Evolutionary conservation across 2,329 filamentous ascomycete species (phyloP).

Genomic region (Beauveria scarabaeidicola): DNA sequence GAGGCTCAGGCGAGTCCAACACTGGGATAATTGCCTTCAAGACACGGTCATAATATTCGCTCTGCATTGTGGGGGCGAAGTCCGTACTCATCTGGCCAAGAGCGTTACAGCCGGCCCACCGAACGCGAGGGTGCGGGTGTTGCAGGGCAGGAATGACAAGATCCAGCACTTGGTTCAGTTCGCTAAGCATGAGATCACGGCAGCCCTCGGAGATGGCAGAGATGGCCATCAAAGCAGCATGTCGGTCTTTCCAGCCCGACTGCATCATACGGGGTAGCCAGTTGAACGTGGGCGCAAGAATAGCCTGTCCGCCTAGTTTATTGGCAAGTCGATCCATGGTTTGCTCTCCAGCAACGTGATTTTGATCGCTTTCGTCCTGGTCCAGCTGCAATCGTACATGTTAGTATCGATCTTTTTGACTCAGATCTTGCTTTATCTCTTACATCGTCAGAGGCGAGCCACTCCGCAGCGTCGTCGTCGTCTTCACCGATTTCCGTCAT

Average conservation of each 20-base stretch:
- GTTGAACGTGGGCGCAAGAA: conserved; percentile 86
- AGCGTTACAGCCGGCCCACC: conserved; percentile 96
- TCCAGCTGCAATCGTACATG: conserved; percentile 55
- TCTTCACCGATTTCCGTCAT: conserved; percentile 97
- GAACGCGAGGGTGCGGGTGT: conserved; percentile 85
- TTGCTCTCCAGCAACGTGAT: conserved; percentile 96
- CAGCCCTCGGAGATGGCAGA: conserved; percentile 98
- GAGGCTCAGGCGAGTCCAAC: conserved; percentile 77
- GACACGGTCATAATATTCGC: conserved; percentile 82
- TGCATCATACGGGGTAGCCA: conserved; percentile 98
- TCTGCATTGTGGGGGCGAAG: conserved; percentile 96
- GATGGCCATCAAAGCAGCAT: conserved; percentile 96
- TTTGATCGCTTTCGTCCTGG: conserved; percentile 89
- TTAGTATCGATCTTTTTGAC: not conserved
- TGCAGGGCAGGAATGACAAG: conserved; percentile 87
- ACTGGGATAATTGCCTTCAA: conserved; percentile 89
- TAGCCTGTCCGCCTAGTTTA: conserved; percentile 89
- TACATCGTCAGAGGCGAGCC: conserved; percentile 87
- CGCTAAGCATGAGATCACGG: conserved; percentile 88
- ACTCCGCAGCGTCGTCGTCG: conserved; percentile 89
- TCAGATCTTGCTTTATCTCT: conserved; percentile 24
- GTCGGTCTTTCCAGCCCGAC: conserved; percentile 90
- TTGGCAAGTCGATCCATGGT: conserved; percentile 97
- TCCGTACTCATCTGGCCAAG: conserved; percentile 99
- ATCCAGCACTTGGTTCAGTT: conserved; percentile 87